phyloP scores from a whole-genome alignment of 164 flowering plant genomes.

The Chimonanthus salicifolius region DNA sequence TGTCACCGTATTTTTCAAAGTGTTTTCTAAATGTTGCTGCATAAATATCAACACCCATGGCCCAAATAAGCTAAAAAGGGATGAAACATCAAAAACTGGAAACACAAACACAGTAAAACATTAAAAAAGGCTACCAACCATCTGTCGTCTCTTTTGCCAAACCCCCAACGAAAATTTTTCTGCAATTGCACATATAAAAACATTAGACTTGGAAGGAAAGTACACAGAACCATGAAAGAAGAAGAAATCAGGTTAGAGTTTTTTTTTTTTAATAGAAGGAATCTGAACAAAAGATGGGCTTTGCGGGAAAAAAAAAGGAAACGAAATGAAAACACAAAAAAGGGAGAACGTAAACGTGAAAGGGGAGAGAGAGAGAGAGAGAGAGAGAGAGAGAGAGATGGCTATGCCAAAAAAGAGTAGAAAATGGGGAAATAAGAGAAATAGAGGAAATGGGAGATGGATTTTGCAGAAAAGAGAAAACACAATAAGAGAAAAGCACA shows the following conservation, averaged over 20 bases:
- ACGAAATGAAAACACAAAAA: not conserved
- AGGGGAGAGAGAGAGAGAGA: not conserved
- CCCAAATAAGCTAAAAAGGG: not conserved
- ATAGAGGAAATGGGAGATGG: too few species aligned
- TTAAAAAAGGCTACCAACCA: not conserved
- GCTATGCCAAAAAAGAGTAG: too few species aligned
- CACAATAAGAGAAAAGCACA: too few species aligned
- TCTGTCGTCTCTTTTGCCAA: constrained; percentile 72
- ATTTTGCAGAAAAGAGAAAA: too few species aligned
- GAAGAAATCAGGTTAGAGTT: too few species aligned
- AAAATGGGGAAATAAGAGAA: too few species aligned
- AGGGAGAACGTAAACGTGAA: not conserved
- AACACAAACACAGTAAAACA: constrained; percentile 34
- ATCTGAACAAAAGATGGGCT: not conserved
- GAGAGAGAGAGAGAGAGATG: not conserved
- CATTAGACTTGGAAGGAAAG: not conserved
- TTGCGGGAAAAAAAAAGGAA: not conserved
- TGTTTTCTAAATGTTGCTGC: constrained; percentile 64
- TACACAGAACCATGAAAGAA: too few species aligned
- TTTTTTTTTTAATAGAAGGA: not conserved
- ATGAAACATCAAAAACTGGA: not conserved
- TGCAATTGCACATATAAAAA: constrained; percentile 28
- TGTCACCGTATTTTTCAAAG: constrained; percentile 78
- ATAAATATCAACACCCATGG: constrained; percentile 5
- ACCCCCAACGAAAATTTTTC: constrained; percentile 87